Evolutionary conservation across 2,329 filamentous ascomycete species (phyloP).

Genomic region (Geoglossum cookeanum): DNA sequence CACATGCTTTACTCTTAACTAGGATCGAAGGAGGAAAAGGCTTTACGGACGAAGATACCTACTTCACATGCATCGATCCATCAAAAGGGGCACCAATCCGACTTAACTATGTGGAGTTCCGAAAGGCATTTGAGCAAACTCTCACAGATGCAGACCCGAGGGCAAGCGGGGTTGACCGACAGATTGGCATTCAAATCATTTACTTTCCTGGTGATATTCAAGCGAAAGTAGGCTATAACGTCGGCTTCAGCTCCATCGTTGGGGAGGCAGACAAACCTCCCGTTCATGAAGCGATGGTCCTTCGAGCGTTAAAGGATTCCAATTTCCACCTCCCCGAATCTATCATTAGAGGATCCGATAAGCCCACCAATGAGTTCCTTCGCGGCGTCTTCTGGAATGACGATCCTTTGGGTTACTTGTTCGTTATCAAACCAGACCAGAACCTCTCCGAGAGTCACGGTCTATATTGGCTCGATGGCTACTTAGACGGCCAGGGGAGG

Average conservation of each 20-base stretch:
- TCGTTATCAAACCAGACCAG: neutral
- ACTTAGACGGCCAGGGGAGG: too few relatives aligned
- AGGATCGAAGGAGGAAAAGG: neutral
- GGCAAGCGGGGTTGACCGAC: too few relatives aligned
- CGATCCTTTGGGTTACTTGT: neutral
- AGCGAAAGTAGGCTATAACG: neutral
- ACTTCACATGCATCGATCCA: neutral
- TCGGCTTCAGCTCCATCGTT: too few relatives aligned
- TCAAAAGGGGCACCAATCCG: neutral
- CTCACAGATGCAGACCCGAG: neutral
- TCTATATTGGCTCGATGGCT: too few relatives aligned
- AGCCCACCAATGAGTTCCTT: neutral
- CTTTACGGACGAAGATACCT: neutral
- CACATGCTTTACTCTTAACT: neutral
- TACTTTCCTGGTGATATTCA: neutral
- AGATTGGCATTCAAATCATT: neutral
- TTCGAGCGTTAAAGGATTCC: neutral
- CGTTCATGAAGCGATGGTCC: neutral
- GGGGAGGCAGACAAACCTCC: neutral
- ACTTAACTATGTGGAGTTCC: neutral
- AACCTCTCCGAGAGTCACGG: too few relatives aligned
- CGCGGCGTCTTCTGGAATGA: neutral
- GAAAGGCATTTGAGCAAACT: neutral
- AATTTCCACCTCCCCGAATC: too few relatives aligned
- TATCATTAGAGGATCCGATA: too few relatives aligned